Base-by-base conservation (phyloP, 768 basidiomycete genomes). In the Termitomyces sp. region DNA sequence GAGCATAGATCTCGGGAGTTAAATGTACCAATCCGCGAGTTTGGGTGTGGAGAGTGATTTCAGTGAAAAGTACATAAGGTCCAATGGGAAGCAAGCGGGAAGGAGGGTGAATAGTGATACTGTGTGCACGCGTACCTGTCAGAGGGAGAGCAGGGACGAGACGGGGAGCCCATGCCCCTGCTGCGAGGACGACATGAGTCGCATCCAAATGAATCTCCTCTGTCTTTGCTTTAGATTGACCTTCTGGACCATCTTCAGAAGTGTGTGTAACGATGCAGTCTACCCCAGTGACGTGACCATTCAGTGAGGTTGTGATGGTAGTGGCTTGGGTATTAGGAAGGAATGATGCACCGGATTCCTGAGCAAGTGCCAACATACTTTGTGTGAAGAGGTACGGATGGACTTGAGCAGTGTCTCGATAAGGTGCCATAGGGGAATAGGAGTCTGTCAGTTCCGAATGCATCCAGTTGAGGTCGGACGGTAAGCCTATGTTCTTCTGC, bases 111-210 rank as follows among this genome's bases (percentile, higher is more conserved):
- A 90, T 81, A 8, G 82, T 83, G 65, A 92, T 79, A 64, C 87
- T 89, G 69, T 91, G 89, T 0, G 87, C 88, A 54, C 89, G 85
- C 6, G 79, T 84, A 44, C 78, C 79, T n/a, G 73, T 65, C 62
- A 90, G 78, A 16, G 86, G 85, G 29, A 90, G 76, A 20, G 71
- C 60, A 9, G 80, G 74, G 33, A 88, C 52, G 57, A 95, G 68
- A 9, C 66, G 66, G 8, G 90, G 77, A 0, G 91, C 90, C 93
- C 94, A 97, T 16, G 91, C 88, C 26, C 94, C 94, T n/a, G 90
- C 90, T 41, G 86, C 81, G 51, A 97, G 69, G 41, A 96, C 75
- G 60, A 94, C 82, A 55, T 87, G 78, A 10, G 87, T 87, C 16
- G 88, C 86, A 0, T 77, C 69, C 18, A 88, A 65, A 41, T n/a